Conservation (phyloP, 768 basidiomycete genomes). For the Kwoniella shandongensis region DNA sequence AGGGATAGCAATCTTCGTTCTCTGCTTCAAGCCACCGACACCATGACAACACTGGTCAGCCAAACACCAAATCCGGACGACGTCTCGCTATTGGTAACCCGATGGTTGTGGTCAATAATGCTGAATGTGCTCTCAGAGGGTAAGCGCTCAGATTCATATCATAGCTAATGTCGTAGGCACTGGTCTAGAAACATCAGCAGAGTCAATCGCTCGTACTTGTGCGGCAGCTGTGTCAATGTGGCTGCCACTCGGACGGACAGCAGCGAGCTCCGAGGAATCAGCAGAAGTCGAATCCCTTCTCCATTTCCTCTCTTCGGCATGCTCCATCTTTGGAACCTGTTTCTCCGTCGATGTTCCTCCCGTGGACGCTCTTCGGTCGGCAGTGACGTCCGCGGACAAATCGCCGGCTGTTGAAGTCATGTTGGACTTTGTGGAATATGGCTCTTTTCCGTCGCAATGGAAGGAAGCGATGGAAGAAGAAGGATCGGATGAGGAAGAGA, state of each 20-base stretch:
- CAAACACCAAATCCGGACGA: not conserved
- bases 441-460: slow-evolving; percentile 1
- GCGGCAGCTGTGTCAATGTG: too few species aligned
- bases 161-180: not conserved
- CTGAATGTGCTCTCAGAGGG: not conserved
- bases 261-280: too few species aligned
- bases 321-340: not conserved
- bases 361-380: not conserved
- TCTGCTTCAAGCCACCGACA: too few species aligned
- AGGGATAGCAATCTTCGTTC: too few species aligned
- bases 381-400: too few species aligned
- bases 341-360: not conserved
- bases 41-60: too few species aligned
- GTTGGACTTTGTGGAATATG: slow-evolving; percentile 17
- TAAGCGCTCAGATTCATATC: not conserved
- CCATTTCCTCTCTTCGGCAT: not conserved
- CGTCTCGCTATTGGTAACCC: not conserved
- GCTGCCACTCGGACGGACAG: too few species aligned
- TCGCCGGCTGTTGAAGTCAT: slow-evolving; percentile 1
- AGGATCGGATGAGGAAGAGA: slow-evolving; percentile 6
- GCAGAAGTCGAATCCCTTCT: slow-evolving; percentile 1
- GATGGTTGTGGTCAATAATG: slow-evolving; percentile 1
- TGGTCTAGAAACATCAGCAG: too few species aligned
- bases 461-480: slow-evolving; percentile 1
- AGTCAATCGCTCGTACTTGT: too few species aligned